Percentiles rank a stretch among this genome's conserved stretches.
Evolutionary conservation across 2,329 filamentous ascomycete genomes (phyloP).

Genomic region (Fusarium musae): DNA sequence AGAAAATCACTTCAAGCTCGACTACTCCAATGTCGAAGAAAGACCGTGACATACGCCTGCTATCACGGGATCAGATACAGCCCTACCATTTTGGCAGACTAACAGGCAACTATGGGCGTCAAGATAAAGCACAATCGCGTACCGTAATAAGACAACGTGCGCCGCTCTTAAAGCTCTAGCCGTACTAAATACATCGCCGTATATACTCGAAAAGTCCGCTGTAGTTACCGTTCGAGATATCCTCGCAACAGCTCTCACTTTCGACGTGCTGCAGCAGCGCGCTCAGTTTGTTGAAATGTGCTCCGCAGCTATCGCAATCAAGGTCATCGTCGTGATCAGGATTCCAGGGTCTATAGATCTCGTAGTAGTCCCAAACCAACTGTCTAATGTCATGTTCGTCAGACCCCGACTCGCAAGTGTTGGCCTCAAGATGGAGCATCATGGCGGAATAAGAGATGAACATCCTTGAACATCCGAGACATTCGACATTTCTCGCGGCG

Average conservation of each 20-base stretch:
- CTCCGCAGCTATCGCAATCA: conserved; percentile 31
- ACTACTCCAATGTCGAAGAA: no score
- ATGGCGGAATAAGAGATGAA: conserved; percentile 38
- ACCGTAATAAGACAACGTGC: not conserved
- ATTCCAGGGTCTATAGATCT: conserved; percentile 1
- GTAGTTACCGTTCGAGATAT: not conserved
- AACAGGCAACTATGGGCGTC: not conserved
- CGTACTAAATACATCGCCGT: fast-evolving
- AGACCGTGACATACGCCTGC: fast-evolving
- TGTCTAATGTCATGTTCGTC: conserved; percentile 3
- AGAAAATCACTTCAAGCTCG: not conserved
- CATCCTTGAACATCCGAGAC: conserved; percentile 25
- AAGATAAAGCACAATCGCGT: not conserved
- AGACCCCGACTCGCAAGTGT: conserved; percentile 25
- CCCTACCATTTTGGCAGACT: not conserved
- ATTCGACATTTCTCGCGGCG: conserved; percentile 11
- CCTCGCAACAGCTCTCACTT: conserved; percentile 30
- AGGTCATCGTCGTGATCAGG: conserved; percentile 15
- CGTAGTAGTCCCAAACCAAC: conserved; percentile 30
- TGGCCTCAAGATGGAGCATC: conserved; percentile 43
- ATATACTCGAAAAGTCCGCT: fast-evolving
- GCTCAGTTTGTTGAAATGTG: conserved; percentile 21
- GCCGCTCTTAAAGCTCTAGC: not conserved
- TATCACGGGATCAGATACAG: not conserved
- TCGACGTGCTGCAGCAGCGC: conserved; percentile 41